These are phyloP conservation scores for Ogataea chonburiensis DNA, from an alignment of 805 yeast species.

Conservation along the genomic window DNA sequence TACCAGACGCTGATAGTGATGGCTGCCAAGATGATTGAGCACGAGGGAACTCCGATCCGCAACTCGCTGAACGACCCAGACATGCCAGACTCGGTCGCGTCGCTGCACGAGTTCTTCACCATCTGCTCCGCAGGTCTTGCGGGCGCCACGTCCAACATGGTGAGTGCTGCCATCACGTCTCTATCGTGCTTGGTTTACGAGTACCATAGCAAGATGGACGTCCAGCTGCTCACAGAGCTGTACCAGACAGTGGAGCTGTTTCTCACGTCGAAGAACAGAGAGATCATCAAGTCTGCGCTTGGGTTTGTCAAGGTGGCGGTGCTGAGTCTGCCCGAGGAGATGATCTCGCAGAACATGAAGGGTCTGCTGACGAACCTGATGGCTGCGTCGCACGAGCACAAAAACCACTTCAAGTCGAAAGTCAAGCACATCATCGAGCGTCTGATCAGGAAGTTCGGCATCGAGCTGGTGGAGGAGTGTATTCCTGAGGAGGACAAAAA, in stretches of 20 bases:
- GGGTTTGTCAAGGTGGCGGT: conserved; percentile 93
- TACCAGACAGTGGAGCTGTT: conserved; percentile 86
- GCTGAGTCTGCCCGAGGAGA: conserved; percentile 74
- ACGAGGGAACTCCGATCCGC: conserved; percentile 59
- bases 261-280: conserved; percentile 86
- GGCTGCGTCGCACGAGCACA: conserved; percentile 94
- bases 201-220: conserved; percentile 64
- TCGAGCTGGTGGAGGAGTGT: conserved; percentile 71
- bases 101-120: conserved; percentile 79
- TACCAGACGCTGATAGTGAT: conserved; percentile 72
- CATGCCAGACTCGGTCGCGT: conserved; percentile 64
- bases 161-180: conserved; percentile 93
- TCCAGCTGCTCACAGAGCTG: conserved; percentile 65
- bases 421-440: conserved; percentile 93
- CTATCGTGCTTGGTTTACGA: conserved; percentile 84
- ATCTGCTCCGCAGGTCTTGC: conserved; percentile 96
- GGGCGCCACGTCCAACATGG: conserved; percentile 92
- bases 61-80: conserved; percentile 60
- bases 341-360: conserved; percentile 63
- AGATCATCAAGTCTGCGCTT: conserved; percentile 89
- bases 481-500: conserved; percentile 92
- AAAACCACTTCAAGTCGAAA: conserved; percentile 89
- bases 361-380: conserved; percentile 69
- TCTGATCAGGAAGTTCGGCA: conserved; percentile 85
- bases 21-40: conserved; percentile 70